These are phyloP conservation scores for Venturia nashicola DNA, from an alignment of 2,329 filamentous ascomycete genomes.

Conservation along the genomic window DNA sequence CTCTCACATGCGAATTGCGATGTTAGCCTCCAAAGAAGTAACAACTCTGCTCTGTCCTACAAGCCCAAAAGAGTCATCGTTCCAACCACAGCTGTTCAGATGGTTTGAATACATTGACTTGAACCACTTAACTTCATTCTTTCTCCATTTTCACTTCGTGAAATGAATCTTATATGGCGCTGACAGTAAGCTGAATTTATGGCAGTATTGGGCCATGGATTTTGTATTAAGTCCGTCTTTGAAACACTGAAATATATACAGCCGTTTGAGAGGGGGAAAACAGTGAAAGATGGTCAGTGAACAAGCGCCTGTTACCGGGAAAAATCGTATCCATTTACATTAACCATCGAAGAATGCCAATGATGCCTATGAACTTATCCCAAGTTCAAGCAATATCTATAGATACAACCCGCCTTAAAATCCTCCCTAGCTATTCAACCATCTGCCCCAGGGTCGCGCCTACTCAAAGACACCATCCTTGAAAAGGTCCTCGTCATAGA, in stretches of 20 bases:
- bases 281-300: too few species aligned
- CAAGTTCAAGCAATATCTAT: background rate
- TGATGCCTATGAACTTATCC: background rate
- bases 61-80: background rate
- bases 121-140: too few species aligned
- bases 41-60: too few species aligned
- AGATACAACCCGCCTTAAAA: background rate
- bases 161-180: too few species aligned
- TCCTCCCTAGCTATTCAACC: background rate
- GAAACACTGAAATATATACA: too few species aligned
- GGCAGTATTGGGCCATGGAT: too few species aligned
- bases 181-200: too few species aligned
- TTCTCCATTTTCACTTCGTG: too few species aligned
- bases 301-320: background rate
- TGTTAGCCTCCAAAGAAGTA: too few species aligned
- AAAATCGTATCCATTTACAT: background rate
- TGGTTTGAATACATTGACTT: background rate
- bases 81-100: background rate
- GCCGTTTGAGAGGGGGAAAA: too few species aligned
- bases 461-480: constrained; percentile 21
- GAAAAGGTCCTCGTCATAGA: constrained; percentile 74
- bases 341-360: background rate
- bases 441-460: background rate
- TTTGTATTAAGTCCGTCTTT: too few species aligned
- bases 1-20: too few species aligned